phyloP scores from a whole-genome alignment of 495 filamentous ascomycete species.

The Astrothelium macrocarpum region DNA sequence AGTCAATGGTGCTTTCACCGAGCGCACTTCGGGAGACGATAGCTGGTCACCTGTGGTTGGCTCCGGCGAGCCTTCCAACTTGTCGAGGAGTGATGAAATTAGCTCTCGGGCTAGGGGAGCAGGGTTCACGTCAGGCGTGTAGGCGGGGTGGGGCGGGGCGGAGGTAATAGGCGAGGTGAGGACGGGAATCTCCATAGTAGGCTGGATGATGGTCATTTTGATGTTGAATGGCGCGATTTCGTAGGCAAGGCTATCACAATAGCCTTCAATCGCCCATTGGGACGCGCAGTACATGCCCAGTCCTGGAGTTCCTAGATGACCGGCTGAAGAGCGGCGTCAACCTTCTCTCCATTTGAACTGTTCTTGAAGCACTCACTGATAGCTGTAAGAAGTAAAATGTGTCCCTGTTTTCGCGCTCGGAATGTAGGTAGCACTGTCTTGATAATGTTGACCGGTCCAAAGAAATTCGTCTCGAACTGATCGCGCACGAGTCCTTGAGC shows the following conservation, averaged over 20 bases:
- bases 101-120: constrained; percentile 76
- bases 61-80: constrained; percentile 29
- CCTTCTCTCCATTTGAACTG: not conserved
- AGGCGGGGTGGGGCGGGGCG: constrained; percentile 63
- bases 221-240: constrained; percentile 97
- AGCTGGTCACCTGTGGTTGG: constrained; percentile 36
- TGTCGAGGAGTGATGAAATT: constrained; percentile 59
- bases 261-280: constrained; percentile 95
- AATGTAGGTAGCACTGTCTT: constrained; percentile 77
- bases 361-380: constrained; percentile 48
- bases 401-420: constrained; percentile 66
- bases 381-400: constrained; percentile 82
- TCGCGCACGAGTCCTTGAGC: constrained; percentile 72
- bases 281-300: constrained; percentile 84
- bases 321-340: constrained; percentile 38
- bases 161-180: constrained; percentile 79
- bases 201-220: constrained; percentile 90
- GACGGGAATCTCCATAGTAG: constrained; percentile 71
- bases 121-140: constrained; percentile 62
- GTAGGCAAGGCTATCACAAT: constrained; percentile 90
- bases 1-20: constrained; percentile 62
- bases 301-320: constrained; percentile 86
- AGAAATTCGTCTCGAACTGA: constrained; percentile 92
- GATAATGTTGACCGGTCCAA: constrained; percentile 91
- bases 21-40: constrained; percentile 46